phyloP scores from a whole-genome alignment of 1,284 basidiomycete genomes.

The Abortiporus biennis region DNA sequence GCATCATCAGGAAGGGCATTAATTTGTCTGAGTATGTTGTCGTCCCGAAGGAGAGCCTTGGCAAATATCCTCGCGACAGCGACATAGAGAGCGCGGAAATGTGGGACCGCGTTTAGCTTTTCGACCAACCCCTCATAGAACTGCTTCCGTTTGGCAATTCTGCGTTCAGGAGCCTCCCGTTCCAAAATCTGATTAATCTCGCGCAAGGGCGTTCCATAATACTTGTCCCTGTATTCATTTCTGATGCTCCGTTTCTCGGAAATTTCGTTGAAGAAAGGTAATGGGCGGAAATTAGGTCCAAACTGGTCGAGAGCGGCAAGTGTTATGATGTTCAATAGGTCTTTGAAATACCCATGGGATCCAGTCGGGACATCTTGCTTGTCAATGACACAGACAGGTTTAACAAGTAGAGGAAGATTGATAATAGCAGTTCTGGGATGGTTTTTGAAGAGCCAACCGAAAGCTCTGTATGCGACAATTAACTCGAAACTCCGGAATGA shows the following conservation, averaged over 20 bases:
- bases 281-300: constrained; percentile 29
- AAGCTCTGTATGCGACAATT: constrained; percentile 31
- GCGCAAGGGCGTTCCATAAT: too few relatives aligned
- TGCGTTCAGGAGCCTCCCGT: background rate
- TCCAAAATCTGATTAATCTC: too few relatives aligned
- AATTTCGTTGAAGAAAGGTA: constrained; percentile 1
- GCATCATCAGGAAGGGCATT: constrained; percentile 19
- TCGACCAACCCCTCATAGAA: background rate
- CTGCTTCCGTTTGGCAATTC: too few relatives aligned
- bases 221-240: background rate
- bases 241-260: background rate
- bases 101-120: constrained; percentile 17
- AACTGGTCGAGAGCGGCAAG: constrained; percentile 48
- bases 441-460: constrained; percentile 57
- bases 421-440: constrained; percentile 58
- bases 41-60: constrained; percentile 42
- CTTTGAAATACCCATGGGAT: constrained; percentile 65
- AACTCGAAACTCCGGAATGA: constrained; percentile 1
- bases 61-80: constrained; percentile 57
- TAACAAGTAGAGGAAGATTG: constrained; percentile 46
- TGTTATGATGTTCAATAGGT: constrained; percentile 56
- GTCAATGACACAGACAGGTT: constrained; percentile 34
- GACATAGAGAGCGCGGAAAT: constrained; percentile 57
- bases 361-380: constrained; percentile 20
- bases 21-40: constrained; percentile 29